Base-by-base conservation (phyloP, 2,329 filamentous ascomycete genomes). In the Kalmusia sp. region DNA sequence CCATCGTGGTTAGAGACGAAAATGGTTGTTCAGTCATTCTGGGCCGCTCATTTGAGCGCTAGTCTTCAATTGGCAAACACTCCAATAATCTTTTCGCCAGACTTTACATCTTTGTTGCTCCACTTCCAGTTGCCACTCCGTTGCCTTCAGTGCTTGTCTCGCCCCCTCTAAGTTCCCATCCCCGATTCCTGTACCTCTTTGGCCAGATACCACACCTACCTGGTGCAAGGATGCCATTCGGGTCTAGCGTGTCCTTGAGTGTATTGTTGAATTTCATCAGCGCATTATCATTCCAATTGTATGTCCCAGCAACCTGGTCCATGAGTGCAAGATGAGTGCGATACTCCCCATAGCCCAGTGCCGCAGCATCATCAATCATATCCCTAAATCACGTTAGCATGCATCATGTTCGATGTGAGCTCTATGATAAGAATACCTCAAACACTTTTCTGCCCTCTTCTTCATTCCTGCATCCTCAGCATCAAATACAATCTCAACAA, bases 261-360 rank as follows among this genome's bases (percentile, higher is more conserved):
- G 59, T 70, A 62, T 79, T 74, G 46, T 80, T 79, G 38, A 80
- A 64, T 51, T 70, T 69, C 73, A 78, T 76, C 45, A 77, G 58
- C 11, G 74, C 73, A 31, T 74, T 71, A 25, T 76, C 61, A 45
- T 78, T 78, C 69, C 74, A 81, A 50, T 70, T 76, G 54, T 82
- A 81, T 4, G 77, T 80, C 9, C 64, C 69, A 0, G 77, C 75
- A n/a, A 81, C 75, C 63, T 81, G 77, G 49, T 81, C 79, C 71
- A 79, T 79, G 21, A 80, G 63, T 4, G 75, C 71, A 40, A 81
- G 57, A 56, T 81, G 78, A 0, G 79, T 80, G 17, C 79, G 69
- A 58, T 81, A 81, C 57, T 80, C 77, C 41, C 77, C 76, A 53
- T 75, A 79, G 2, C 76, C 76, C 7, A 72, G 59, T 9, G 59